These are phyloP conservation scores for Fragilaria radians DNA, from an alignment of 108 stramenopile genomes.

Conservation along the genomic window DNA sequence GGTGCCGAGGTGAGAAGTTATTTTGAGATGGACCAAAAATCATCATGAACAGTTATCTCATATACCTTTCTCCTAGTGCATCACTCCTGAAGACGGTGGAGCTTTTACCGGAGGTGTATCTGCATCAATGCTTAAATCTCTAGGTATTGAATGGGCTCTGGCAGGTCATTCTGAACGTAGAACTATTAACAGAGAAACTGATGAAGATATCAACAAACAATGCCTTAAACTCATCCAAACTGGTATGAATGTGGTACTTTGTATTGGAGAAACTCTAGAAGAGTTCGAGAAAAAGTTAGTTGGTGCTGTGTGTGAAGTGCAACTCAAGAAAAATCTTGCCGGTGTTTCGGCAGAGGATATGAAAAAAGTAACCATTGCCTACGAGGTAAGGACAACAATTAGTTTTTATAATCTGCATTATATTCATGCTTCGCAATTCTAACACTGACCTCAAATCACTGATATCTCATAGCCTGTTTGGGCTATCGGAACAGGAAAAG, in stretches of 20 bases:
- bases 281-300: slow-evolving; percentile 92
- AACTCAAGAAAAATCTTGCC: slow-evolving; percentile 79
- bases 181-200: slow-evolving; percentile 82
- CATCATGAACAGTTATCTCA: too few relatives aligned
- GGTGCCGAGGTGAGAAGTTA: slow-evolving; percentile 48
- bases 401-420: too few relatives aligned
- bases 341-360: slow-evolving; percentile 70
- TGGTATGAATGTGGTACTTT: slow-evolving; percentile 91
- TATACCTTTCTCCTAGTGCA: slow-evolving; percentile 20
- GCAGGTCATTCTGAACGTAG: slow-evolving; percentile 98
- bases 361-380: slow-evolving; percentile 92
- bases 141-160: slow-evolving; percentile 88
- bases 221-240: slow-evolving; percentile 76
- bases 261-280: slow-evolving; percentile 93
- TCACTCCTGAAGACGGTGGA: slow-evolving; percentile 68
- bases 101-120: slow-evolving; percentile 97
- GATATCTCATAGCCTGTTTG: too few relatives aligned
- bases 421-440: slow-evolving; percentile 10
- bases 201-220: slow-evolving; percentile 89
- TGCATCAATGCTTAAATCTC: slow-evolving; percentile 76
- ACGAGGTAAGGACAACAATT: too few relatives aligned
- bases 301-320: slow-evolving; percentile 81
- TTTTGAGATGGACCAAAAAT: slow-evolving; percentile 8
- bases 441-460: too few relatives aligned
- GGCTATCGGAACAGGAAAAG: slow-evolving; percentile 81